These are phyloP conservation scores for Zelonia costaricensis DNA, from an alignment of 208 protist species.

Conservation along the genomic window DNA sequence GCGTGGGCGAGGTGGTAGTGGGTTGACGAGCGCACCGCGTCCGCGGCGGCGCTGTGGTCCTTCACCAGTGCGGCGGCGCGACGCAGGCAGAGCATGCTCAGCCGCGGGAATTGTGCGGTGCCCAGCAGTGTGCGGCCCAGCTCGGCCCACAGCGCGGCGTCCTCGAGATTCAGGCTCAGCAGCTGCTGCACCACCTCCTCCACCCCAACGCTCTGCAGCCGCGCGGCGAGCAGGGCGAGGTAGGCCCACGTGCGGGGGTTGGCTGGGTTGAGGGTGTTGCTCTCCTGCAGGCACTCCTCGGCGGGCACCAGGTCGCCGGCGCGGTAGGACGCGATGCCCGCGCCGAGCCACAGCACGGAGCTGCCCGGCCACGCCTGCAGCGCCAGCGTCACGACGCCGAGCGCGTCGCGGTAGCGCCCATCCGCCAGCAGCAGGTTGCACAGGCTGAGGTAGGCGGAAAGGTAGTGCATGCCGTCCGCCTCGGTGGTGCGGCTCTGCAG, in stretches of 20 bases:
- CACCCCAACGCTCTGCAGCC: conserved; percentile 49
- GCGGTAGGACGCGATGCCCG: conserved; percentile 87
- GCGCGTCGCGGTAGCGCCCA: conserved; percentile 73
- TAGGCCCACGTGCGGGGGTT: conserved; percentile 91
- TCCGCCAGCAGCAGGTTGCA: conserved; percentile 77
- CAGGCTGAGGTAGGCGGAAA: conserved; percentile 65
- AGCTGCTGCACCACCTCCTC: conserved; percentile 68
- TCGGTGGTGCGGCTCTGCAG: conserved; percentile 6
- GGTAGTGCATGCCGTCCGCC: conserved; percentile 10
- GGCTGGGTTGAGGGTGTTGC: conserved; percentile 81
- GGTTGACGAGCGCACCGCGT: conserved; percentile 25
- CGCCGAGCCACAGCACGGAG: conserved; percentile 85
- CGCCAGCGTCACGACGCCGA: conserved; percentile 70
- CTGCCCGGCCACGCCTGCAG: conserved; percentile 70
- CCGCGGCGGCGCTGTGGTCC: neutral
- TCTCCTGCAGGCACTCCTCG: conserved; percentile 89
- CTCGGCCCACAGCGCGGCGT: conserved; percentile 69
- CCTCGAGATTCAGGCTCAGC: conserved; percentile 55
- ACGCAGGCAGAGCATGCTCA: conserved; percentile 63
- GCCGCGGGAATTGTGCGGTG: conserved; percentile 22
- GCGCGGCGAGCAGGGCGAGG: conserved; percentile 56
- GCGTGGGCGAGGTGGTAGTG: conserved; percentile 73
- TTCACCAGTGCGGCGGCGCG: conserved; percentile 35
- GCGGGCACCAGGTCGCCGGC: conserved; percentile 55
- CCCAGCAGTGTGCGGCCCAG: conserved; percentile 70